Evolutionary conservation across 1,139 yeast genomes (phyloP), one percentile per base, ranked within the genome.

Genomic region (Candida frijolesensis): DNA sequence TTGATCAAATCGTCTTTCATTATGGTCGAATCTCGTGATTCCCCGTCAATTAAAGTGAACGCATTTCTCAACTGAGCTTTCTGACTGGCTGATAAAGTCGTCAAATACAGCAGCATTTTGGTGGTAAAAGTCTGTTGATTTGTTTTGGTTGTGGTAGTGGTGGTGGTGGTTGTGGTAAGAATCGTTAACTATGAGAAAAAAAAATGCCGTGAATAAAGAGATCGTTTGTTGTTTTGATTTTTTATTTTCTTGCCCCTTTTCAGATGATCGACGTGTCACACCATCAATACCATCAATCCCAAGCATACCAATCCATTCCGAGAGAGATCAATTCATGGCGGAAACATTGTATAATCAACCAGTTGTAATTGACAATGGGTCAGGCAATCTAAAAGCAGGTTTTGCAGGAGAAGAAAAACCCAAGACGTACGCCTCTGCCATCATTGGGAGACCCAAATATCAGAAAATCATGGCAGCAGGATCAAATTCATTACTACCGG

Each of bases 361-460:
- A 1, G 83, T 92, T 45, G 97, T 92, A 37, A 77, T 92, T 34
- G 98, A 92, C 67, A 90, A 89, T 72, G 98, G 98, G n/a, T 86
- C 96, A 4, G 96, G 96, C 1, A 79, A 81, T 46, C 75, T 91
- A 51, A 88, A 90, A 64, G 91, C 96, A 0, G 98, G 98, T 0
- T 89, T 92, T 68, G 96, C 97, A 1, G 97, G 97, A 15, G 95
- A 89, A 58, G 95, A 89, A 51, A 79, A 76, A 57, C 98, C 98
- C 2, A 79, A 82, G 58, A 67, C 82, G 39, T 78, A 71, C 54
- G 71, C 71, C 38, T 68, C 82, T 2, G 70, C 78, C 34, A 71
- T 89, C 18, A 78, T 90, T 2, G 98, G 98, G 2, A 70, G 87
- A 49, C 94, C 96, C 6, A 92, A 90, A 64, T 92, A 91, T 65